phyloP scores from a whole-genome alignment of 495 filamentous ascomycete species.

The Aspergillus egyptiacus region DNA sequence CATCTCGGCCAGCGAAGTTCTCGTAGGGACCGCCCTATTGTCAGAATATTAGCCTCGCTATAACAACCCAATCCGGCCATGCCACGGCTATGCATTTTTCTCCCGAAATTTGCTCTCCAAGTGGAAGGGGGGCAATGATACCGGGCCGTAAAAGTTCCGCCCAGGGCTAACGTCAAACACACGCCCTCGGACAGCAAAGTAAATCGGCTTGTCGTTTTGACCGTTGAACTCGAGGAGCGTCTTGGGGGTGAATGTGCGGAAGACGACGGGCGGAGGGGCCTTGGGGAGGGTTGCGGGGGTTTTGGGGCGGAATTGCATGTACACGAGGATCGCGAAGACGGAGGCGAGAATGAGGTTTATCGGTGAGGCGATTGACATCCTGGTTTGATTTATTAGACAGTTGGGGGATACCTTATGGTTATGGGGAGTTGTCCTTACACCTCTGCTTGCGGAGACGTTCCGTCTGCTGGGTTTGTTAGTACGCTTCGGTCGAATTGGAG shows the following conservation, averaged over 20 bases:
- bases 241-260: slow-evolving; percentile 83
- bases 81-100: too few relatives aligned
- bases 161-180: slow-evolving; percentile 86
- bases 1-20: slow-evolving; percentile 93
- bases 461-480: slow-evolving; percentile 9
- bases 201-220: slow-evolving; percentile 63
- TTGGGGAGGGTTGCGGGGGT: slow-evolving; percentile 57
- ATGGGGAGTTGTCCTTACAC: slow-evolving; percentile 21
- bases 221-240: slow-evolving; percentile 88
- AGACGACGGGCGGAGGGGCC: slow-evolving; percentile 69
- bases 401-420: not conserved
- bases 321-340: slow-evolving; percentile 63
- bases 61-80: not conserved
- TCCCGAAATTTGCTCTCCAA: too few relatives aligned
- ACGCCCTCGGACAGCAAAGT: slow-evolving; percentile 73
- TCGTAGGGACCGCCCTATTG: slow-evolving; percentile 75
- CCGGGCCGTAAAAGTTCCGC: slow-evolving; percentile 85
- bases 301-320: slow-evolving; percentile 59
- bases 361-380: slow-evolving; percentile 62
- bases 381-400: slow-evolving; percentile 16
- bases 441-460: slow-evolving; percentile 22
- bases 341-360: slow-evolving; percentile 72
- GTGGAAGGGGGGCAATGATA: slow-evolving; percentile 8
- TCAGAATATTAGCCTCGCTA: not conserved
- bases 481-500: too few relatives aligned